Evolutionary conservation across 2,329 filamentous ascomycete species (phyloP).

Genomic region (Blastomyces emzantsi): DNA sequence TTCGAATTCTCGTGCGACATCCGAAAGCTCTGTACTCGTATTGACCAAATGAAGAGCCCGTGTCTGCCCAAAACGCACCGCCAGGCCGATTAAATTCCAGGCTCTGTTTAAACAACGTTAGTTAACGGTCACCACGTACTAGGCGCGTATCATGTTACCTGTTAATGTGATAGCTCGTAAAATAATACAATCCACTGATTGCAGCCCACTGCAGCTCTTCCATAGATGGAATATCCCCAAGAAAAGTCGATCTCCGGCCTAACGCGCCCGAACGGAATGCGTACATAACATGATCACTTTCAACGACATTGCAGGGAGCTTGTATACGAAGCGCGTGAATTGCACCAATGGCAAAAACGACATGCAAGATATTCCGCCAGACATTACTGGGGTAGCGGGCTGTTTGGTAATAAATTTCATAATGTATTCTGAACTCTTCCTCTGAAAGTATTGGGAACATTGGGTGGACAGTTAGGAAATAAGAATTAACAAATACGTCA

Average conservation of each 20-base stretch:
- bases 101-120: conserved; percentile 22
- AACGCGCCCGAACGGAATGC: conserved; percentile 29
- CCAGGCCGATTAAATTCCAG: conserved; percentile 30
- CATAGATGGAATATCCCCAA: conserved; percentile 28
- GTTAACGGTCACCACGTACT: not conserved
- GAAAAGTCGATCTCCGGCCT: conserved; percentile 20
- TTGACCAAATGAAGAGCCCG: conserved; percentile 33
- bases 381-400: conserved; percentile 17
- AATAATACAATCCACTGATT: conserved; percentile 32
- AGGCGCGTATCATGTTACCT: conserved; percentile 24
- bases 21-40: conserved; percentile 20
- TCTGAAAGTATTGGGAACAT: conserved; percentile 33
- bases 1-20: conserved; percentile 26
- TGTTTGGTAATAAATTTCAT: conserved; percentile 23
- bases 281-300: conserved; percentile 31
- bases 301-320: conserved; percentile 21
- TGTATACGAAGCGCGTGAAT: conserved; percentile 26
- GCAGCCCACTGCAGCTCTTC: conserved; percentile 31
- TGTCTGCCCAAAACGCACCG: conserved; percentile 28
- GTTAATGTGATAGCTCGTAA: conserved; percentile 33
- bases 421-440: conserved; percentile 25
- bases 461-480: conserved; percentile 31
- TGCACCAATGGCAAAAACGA: conserved; percentile 36
- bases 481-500: conserved; percentile 27
- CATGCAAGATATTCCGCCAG: conserved; percentile 33